Conservation (phyloP, 2,329 filamentous ascomycete species). For the Aspergillus melleus region DNA sequence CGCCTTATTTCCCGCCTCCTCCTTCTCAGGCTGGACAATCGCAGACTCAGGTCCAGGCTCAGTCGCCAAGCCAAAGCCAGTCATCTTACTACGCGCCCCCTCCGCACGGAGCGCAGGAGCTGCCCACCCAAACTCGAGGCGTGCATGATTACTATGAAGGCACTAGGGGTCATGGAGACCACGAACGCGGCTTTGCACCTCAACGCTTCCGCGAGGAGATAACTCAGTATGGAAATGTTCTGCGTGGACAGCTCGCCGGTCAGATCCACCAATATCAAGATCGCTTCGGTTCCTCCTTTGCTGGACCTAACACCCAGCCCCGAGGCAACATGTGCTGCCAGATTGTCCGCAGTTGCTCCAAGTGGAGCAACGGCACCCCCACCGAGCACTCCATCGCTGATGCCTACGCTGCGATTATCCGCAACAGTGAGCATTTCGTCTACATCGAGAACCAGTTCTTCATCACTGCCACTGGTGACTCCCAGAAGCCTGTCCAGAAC, state of each 20-base stretch:
- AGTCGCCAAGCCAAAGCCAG: conserved; percentile 26
- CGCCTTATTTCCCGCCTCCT: conserved; percentile 46
- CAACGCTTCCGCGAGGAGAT: conserved; percentile 40
- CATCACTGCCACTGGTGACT: conserved; percentile 85
- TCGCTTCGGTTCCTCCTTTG: conserved; percentile 23
- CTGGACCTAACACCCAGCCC: conserved; percentile 24
- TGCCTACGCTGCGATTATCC: conserved; percentile 81
- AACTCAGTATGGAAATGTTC: conserved; percentile 36
- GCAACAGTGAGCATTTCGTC: conserved; percentile 84
- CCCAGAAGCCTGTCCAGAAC: conserved; percentile 85
- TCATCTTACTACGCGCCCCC: conserved; percentile 46
- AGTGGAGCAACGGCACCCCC: conserved; percentile 93
- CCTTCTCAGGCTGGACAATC: conserved; percentile 28
- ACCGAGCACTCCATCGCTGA: conserved; percentile 81
- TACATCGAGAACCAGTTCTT: conserved; percentile 99
- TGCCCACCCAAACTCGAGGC: conserved; percentile 35
- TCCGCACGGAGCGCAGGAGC: conserved; percentile 27
- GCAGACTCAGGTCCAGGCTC: conserved; percentile 12
- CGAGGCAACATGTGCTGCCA: conserved; percentile 41
- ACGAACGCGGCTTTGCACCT: conserved; percentile 33
- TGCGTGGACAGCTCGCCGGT: conserved; percentile 42
- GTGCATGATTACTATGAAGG: conserved; percentile 36
- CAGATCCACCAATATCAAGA: conserved; percentile 49
- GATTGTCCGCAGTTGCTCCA: conserved; percentile 74
- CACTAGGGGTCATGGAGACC: conserved; percentile 33